These are phyloP conservation scores for Cystoderma amianthinum DNA, from an alignment of 768 basidiomycete genomes.

Conservation along the genomic window DNA sequence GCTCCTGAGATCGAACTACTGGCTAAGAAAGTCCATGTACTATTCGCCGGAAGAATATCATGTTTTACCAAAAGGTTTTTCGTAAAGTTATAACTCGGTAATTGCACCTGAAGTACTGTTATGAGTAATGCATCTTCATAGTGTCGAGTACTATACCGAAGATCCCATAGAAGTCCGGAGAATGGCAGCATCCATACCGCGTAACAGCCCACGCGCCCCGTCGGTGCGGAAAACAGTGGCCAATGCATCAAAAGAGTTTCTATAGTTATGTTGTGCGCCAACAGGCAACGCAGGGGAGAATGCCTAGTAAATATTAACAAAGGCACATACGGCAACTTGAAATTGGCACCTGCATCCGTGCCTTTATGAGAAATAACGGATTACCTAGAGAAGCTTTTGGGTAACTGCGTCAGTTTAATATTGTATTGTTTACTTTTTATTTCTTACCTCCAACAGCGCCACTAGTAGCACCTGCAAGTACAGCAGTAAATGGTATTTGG, in stretches of 20 bases:
- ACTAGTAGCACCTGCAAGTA: conserved; percentile 83
- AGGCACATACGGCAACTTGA: neutral
- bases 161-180: conserved; percentile 94
- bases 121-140: neutral
- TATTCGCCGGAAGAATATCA: conserved; percentile 67
- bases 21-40: conserved; percentile 79
- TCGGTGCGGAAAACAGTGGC: conserved; percentile 74
- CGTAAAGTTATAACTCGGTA: conserved; percentile 93
- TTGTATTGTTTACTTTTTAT: neutral
- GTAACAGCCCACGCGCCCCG: conserved; percentile 69
- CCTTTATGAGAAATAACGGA: conserved; percentile 93
- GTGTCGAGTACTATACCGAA: conserved; percentile 34
- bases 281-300: conserved; percentile 94
- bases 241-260: conserved; percentile 75
- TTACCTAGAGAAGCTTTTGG: conserved; percentile 68
- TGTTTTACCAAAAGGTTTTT: conserved; percentile 71
- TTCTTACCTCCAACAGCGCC: conserved; percentile 82
- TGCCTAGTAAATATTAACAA: conserved; percentile 40
- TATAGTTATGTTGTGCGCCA: conserved; percentile 91
- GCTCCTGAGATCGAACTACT: conserved; percentile 87
- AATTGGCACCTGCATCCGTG: conserved; percentile 79
- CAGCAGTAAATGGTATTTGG: conserved; percentile 68
- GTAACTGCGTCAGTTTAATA: conserved; percentile 2
- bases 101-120: conserved; percentile 57
- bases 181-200: conserved; percentile 92